Evolutionary conservation across 495 filamentous ascomycete genomes (phyloP), one percentile per base, ranked within the genome.

Genomic region (Lepraria neglecta): DNA sequence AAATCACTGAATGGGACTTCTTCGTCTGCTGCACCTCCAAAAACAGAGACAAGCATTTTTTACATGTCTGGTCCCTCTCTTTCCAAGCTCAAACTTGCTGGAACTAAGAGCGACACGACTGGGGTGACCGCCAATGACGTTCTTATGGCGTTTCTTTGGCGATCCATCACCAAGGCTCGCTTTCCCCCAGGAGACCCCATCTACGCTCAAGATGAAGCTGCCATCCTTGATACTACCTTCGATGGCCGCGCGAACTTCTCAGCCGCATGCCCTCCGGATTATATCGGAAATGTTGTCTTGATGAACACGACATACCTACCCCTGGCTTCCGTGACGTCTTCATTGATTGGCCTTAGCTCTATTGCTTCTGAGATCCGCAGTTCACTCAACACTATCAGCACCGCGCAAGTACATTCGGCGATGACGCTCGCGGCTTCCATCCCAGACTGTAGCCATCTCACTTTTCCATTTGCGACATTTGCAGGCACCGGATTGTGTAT

Each of bases 61-160:
- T 45, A 45, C 3, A 45, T 45, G 43, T 45, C 43, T 45, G 43
- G 43, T 45, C 14, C 43, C 43, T 45, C 43, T 45, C 43, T 45
- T n/a, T n/a, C 43, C 43, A 45, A 45, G 43, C 43, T 45, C 43
- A 45, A 45, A 17, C 4, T 60, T 24, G 59, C 65, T 6, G 67
- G 71, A 42, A 63, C 69, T 3, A 62, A 65, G n/a, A 59, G 60
- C 17, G 61, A 71, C 35, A 65, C 52, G 12, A 46, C 24, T 17
- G 59, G 64, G 19, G 54, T 43, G 45, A 70, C 70, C 9, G 63
- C 68, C 42, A 71, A 62, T 59, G 70, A 73, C 55, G 68, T 71
- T 33, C 40, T 71, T 0, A 68, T 70, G 56, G 70, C 69, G 7
- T 72, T 74, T 58, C 65, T 73, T 21, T 74, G 72, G 72, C 72